These are phyloP conservation scores for Phytophthora chlamydospora DNA, from an alignment of 352 stramenopile genomes.

Conservation along the genomic window DNA sequence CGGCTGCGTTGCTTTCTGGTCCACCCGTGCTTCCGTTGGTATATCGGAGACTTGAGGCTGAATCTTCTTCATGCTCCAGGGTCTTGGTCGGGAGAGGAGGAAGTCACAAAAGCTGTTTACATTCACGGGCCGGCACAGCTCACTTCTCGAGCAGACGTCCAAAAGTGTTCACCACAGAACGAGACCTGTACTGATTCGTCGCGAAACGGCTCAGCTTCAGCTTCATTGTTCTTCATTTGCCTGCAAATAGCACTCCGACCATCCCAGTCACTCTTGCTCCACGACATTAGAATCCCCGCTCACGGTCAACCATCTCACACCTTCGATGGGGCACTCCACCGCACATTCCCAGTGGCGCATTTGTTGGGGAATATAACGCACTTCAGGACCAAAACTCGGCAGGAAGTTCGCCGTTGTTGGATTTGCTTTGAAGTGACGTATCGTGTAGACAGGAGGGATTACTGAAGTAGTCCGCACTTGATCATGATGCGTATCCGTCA, in stretches of 20 bases:
- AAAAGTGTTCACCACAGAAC: no score
- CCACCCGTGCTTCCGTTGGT: background rate
- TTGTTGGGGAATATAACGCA: slow-evolving; percentile 31
- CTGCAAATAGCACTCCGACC: background rate
- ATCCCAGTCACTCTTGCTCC: slow-evolving; percentile 32
- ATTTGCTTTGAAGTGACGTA: no score
- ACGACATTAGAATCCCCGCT: no score
- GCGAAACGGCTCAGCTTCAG: no score
- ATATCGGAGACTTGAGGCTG: background rate
- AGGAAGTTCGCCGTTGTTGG: slow-evolving; percentile 15
- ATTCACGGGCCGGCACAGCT: no score
- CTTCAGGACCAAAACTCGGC: slow-evolving; percentile 2
- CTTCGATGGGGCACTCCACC: slow-evolving; percentile 20
- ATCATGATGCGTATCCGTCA: no score
- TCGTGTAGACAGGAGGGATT: background rate
- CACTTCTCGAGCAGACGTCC: no score
- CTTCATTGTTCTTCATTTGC: background rate
- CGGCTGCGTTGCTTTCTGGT: background rate
- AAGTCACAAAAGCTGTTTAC: no score
- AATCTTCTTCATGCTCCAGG: background rate
- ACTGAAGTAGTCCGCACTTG: slow-evolving; percentile 2
- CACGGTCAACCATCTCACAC: slow-evolving; percentile 21
- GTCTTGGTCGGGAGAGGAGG: no score
- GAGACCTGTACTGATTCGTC: no score
- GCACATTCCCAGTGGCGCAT: slow-evolving; percentile 24